Base-by-base conservation (phyloP, 805 yeast species). In the Naumovozyma baii region DNA sequence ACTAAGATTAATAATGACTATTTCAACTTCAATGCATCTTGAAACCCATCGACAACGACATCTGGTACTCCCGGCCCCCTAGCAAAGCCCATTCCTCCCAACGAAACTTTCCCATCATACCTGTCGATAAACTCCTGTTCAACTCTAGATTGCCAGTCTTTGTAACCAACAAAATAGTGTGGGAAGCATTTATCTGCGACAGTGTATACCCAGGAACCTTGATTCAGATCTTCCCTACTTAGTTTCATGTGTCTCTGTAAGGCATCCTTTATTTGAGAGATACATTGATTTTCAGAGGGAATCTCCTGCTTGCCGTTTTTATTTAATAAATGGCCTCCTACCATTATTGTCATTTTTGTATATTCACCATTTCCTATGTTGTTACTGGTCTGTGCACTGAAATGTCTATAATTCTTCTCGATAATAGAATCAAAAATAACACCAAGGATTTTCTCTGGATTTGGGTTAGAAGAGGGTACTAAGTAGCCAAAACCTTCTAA, bases 31-130 rank as follows among this genome's bases (percentile, higher is more conserved):
- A 42, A 30, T 4, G 88, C 92, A 41, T 69, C 74, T 36, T 69
- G 71, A 39, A 82, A 68, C 3, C 81, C 73, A 51, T 78, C 76
- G 25, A 74, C 59, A 1, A 85, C 80, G 46, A 88, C 81, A 61
- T 88, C 96, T 1, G 95, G 95, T 2, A 88, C 88, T 1, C 96
- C 96, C 7, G 85, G 78, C 1, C 94, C 90, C 33, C 72, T 74
- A 7, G 86, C 83, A 47, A 83, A 76, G 2, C 78, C 69, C 78
- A 83, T 85, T 0, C 96, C 96, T 15, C 92, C 87, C 2, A 83
- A 52, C 0, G 76, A 70, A 12, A 80, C 51, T 31, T 62, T 63
- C 28, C 69, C 64, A 1, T 56, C 46, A 49, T 66, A 73, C 13
- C 61, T 60, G 1, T 55, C 42, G 2, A 58, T 39, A 3, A 72